Percentiles rank a stretch among this genome's conserved stretches.
Evolutionary conservation across 306 rosid species (phyloP).

Genomic region (Astragalus glycyphyllos): DNA sequence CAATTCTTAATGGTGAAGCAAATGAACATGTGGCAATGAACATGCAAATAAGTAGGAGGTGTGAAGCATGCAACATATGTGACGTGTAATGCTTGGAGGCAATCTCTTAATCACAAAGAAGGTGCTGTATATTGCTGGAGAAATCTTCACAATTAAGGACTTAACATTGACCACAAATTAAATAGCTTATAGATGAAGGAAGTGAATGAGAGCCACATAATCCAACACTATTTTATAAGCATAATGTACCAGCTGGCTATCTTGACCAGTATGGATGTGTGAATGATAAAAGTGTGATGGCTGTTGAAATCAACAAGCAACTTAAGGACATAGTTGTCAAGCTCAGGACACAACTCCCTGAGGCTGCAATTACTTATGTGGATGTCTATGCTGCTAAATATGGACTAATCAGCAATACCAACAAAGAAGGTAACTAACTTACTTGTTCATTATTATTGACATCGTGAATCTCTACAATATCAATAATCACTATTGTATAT

Average conservation of each 20-base stretch:
- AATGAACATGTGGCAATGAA: too few species aligned
- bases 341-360: conserved; percentile 77
- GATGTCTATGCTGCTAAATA: conserved; percentile 85
- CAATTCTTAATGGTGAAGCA: too few species aligned
- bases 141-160: neutral
- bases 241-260: conserved; percentile 60
- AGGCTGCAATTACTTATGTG: conserved; percentile 85
- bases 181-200: neutral
- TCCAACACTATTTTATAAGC: conserved; percentile 62
- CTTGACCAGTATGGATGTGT: conserved; percentile 71
- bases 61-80: conserved; percentile 8
- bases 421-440: conserved; percentile 71
- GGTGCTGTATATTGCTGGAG: too few species aligned
- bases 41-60: neutral
- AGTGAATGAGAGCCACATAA: conserved; percentile 7
- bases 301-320: conserved; percentile 71
- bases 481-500: neutral
- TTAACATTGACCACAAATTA: neutral
- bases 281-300: conserved; percentile 70
- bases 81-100: too few species aligned
- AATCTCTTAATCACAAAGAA: too few species aligned
- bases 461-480: neutral
- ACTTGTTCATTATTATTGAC: conserved; percentile 10
- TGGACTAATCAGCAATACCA: conserved; percentile 73
- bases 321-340: conserved; percentile 70